Evolutionary conservation across 2,329 filamentous ascomycete genomes (phyloP).

Genomic region (Ceratocystis smalleyi): DNA sequence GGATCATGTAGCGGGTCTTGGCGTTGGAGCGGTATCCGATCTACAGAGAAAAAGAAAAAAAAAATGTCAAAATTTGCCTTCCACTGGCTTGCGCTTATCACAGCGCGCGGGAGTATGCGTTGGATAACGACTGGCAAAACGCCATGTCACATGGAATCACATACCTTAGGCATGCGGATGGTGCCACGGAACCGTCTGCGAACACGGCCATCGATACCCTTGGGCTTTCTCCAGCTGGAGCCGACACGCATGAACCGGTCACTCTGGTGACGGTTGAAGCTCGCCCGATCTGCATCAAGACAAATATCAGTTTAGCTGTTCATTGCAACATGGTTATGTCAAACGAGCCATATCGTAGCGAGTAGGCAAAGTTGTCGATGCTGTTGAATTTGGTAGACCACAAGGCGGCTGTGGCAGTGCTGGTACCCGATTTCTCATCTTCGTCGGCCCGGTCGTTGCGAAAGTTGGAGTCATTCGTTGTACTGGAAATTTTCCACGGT

Average conservation of each 20-base stretch:
- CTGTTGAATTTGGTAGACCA: background rate
- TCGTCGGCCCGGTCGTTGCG: background rate
- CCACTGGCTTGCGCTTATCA: background rate
- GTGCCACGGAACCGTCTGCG: conserved; percentile 94
- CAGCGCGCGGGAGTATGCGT: background rate
- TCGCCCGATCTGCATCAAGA: conserved; percentile 60
- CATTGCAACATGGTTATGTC: background rate
- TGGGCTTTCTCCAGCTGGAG: conserved; percentile 94
- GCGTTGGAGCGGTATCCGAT: conserved; percentile 98
- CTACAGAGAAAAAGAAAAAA: conserved; percentile 31
- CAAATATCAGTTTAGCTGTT: conserved; percentile 16
- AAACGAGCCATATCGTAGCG: background rate
- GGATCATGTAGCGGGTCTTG: conserved; percentile 98
- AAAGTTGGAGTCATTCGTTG: background rate
- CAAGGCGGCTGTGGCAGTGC: background rate
- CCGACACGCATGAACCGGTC: conserved; percentile 90
- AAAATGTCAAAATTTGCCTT: conserved; percentile 4
- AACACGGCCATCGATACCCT: conserved; percentile 99
- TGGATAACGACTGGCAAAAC: background rate
- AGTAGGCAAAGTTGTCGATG: background rate
- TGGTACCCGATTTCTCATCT: background rate
- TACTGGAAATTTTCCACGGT: conserved; percentile 9
- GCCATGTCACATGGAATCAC: conserved; percentile 25
- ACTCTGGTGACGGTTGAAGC: conserved; percentile 94
- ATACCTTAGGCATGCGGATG: conserved; percentile 94